Evolutionary conservation across 2,329 filamentous ascomycete species (phyloP).

Genomic region (Fusarium dimerum): DNA sequence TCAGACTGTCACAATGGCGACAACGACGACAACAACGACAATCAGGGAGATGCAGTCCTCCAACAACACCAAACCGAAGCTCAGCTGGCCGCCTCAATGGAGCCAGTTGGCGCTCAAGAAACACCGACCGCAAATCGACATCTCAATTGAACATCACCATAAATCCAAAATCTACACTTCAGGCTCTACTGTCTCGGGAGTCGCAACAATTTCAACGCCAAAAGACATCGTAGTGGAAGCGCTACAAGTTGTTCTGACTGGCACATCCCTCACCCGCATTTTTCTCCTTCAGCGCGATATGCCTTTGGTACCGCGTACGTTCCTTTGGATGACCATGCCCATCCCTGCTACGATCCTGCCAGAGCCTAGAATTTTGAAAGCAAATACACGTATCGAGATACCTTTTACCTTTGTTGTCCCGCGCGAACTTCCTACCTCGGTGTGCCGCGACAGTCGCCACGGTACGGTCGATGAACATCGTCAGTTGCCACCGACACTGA

Average conservation of each 20-base stretch:
- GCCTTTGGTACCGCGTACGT: neutral
- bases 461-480: neutral
- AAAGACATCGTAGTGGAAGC: neutral
- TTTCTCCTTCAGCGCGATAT: neutral
- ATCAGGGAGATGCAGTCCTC: neutral
- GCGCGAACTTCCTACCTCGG: neutral
- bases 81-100: neutral
- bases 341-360: neutral
- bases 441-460: neutral
- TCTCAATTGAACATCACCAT: neutral
- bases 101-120: neutral
- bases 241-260: neutral
- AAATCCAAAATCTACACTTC: neutral
- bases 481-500: neutral
- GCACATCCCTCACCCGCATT: neutral
- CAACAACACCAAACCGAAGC: neutral
- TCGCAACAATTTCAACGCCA: neutral
- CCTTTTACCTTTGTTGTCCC: neutral
- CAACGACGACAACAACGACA: neutral
- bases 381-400: neutral
- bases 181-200: neutral
- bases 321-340: neutral
- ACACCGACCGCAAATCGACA: neutral
- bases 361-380: neutral
- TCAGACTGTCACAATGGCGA: neutral